Percentiles rank a stretch among this genome's conserved stretches.
Evolutionary conservation across 1,139 yeast species (phyloP).

Genomic region (Pichia sp.): DNA sequence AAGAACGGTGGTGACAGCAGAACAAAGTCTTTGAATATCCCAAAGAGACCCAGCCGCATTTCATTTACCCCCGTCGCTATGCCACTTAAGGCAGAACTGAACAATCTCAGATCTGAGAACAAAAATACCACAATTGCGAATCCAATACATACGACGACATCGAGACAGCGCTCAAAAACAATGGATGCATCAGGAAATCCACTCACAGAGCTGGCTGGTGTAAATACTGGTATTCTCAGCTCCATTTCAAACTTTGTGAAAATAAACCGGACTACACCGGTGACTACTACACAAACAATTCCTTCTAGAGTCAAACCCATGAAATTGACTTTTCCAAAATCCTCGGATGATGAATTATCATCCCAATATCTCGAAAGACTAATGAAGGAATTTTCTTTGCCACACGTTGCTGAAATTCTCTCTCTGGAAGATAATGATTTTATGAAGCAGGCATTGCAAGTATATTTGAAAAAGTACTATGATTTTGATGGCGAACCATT

Average conservation of each 20-base stretch:
- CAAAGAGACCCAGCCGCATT: too few species aligned
- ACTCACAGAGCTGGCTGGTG: constrained; percentile 8
- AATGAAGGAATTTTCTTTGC: constrained; percentile 17
- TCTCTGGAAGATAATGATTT: constrained; percentile 16
- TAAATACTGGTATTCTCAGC: constrained; percentile 19
- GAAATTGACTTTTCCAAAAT: too few species aligned
- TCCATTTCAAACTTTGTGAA: constrained; percentile 25
- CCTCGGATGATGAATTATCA: constrained; percentile 14
- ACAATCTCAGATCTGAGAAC: too few species aligned
- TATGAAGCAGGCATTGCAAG: constrained; percentile 29
- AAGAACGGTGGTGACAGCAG: too few species aligned
- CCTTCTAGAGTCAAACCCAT: constrained; percentile 1
- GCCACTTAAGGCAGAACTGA: too few species aligned
- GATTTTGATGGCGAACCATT: constrained; percentile 47
- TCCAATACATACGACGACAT: too few species aligned
- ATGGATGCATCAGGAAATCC: constrained; percentile 20
- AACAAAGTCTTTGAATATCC: too few species aligned
- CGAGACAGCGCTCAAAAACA: constrained; percentile 24
- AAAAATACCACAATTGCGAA: too few species aligned
- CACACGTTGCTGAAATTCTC: constrained; percentile 15
- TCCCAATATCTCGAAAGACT: constrained; percentile 18
- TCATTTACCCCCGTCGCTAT: too few species aligned
- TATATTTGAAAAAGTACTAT: constrained; percentile 34
- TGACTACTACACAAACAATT: constrained; percentile 1
- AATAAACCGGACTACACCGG: constrained; percentile 10